Evolutionary conservation across 805 yeast species (phyloP).

Genomic region (Kluyveromyces dobzhanskii): DNA sequence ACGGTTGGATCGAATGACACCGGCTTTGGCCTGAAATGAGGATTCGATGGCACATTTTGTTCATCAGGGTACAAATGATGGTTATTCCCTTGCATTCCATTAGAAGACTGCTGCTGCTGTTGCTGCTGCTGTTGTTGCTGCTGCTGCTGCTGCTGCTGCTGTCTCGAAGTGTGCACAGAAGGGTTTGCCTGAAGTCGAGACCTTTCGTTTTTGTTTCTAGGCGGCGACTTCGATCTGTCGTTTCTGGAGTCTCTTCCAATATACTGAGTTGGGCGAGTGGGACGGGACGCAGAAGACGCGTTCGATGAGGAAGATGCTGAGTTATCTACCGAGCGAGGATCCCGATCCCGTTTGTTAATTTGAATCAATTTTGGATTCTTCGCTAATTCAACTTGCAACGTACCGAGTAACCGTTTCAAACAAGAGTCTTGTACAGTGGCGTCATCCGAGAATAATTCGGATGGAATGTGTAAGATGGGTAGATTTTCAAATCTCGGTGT

Average conservation of each 20-base stretch:
- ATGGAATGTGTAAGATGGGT: conserved; percentile 18
- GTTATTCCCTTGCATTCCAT: conserved; percentile 20
- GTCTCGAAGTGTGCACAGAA: conserved; percentile 2
- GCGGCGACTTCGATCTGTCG: conserved; percentile 46
- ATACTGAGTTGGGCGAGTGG: conserved; percentile 22
- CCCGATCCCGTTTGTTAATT: background rate
- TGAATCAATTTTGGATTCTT: conserved; percentile 7
- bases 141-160: conserved; percentile 4
- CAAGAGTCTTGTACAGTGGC: conserved; percentile 34
- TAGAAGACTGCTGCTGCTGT: conserved; percentile 3
- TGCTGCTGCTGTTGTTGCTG: conserved; percentile 1
- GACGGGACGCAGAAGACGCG: conserved; percentile 4
- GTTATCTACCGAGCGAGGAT: background rate
- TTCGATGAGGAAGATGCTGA: conserved; percentile 1
- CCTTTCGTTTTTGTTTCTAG: conserved; percentile 11
- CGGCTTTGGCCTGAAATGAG: conserved; percentile 68
- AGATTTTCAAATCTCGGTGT: conserved; percentile 13
- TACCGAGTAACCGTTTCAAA: conserved; percentile 32
- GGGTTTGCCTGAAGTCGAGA: background rate
- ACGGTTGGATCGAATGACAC: conserved; percentile 61
- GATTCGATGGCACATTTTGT: conserved; percentile 58
- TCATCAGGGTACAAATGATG: conserved; percentile 40
- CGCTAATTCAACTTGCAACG: conserved; percentile 25
- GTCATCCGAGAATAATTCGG: conserved; percentile 18
- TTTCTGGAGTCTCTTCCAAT: conserved; percentile 36